Evolutionary conservation across 306 rosid genomes (phyloP), one percentile per base, ranked within the genome.

Genomic region (Cajanus cajan): DNA sequence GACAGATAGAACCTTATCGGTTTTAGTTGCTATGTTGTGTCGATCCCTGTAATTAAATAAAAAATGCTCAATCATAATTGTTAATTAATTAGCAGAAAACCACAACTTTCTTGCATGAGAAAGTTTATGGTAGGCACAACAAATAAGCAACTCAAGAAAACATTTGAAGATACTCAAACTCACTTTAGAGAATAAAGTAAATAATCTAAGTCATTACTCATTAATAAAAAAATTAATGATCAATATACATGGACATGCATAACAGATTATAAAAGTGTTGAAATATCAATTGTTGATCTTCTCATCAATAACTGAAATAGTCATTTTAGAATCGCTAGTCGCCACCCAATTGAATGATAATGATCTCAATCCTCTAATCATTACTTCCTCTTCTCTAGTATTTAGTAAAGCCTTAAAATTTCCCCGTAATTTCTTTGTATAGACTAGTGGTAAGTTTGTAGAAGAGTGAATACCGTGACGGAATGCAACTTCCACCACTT

Each of bases 11-110:
- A 88, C 76, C 87, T 85, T 93, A 84, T 93, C 97, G 58, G 79
- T 71, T 88, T 82, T 86, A 2, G 97, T 93, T 45, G 97, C 93
- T 9, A 91, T 84, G 86, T 82, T 77, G 89, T 86, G 77, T 7
- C 74, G 73, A 71, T 93, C 97, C 92, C 98, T 93, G 91, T 41
- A 78, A 6, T 72, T 61, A 80, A 67, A 39, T 74, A 43, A 54
- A 31, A 14, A 24, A 45, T 14, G 25, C n/a, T 59, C 4, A n/a
- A 41, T 16, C 19, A 33, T 40, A 70, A 52, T 67, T 76, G 43
- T 51, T 21, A 58, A 77, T n/a, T 33, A 54, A 16, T 48, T 34
- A 59, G 47, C 28, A 59, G 18, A 0, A 41, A 21, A 3, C 12
- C 54, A n/a, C n/a, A 67, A 18, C 37, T 34, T 65, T 39, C 16